Evolutionary conservation across 768 basidiomycete species (phyloP), one percentile per base, ranked within the genome.

Genomic region (Phylloporus scabripes): DNA sequence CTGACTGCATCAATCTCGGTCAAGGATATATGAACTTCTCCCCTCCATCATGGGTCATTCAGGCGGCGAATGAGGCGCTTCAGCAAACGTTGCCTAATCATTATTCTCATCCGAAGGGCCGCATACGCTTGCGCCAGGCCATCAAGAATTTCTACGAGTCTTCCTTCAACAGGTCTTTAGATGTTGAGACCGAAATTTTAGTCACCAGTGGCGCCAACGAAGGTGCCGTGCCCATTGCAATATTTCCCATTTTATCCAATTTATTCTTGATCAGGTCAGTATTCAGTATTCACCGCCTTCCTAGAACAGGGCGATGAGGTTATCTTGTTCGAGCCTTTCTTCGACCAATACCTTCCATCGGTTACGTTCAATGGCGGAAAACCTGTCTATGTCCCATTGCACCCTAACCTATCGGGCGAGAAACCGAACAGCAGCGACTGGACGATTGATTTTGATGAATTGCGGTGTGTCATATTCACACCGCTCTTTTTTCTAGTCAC

Each of bases 261-360:
- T 60, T 44, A 58, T 33, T 3, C 12, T 3, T 43, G 51, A 24
- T 17, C 23, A 65, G 94, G 95, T 21, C 88, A 92, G 76, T 98
- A 95, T 67, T 82, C 94, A 44, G 89, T 93, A 45, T 89, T 95
- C 59, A 80, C 83, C 10, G 96, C 96, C 0, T 97, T 95, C 72
- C 69, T 96, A 33, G 85, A 97, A 53, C 76, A 80, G 32, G 95
- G 87, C 4, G 96, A 98, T 61, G 96, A 99, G 67, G 95, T 98
- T 54, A 95, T 99, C 68, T 85, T 97, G 80, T 94, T 98, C 62
- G 96, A 98, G 69, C 95, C 94, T 1, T 96, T 92, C 76, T 97
- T 96, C 63, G 94, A 97, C 63, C 94, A 97, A 66, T 95, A 93
- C 66, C 77, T 93, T 45, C 87, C 93, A 20, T 91, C 89, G 6